Conservation (phyloP, 73 alveolate species). For the Tetrahymena thermophila region DNA sequence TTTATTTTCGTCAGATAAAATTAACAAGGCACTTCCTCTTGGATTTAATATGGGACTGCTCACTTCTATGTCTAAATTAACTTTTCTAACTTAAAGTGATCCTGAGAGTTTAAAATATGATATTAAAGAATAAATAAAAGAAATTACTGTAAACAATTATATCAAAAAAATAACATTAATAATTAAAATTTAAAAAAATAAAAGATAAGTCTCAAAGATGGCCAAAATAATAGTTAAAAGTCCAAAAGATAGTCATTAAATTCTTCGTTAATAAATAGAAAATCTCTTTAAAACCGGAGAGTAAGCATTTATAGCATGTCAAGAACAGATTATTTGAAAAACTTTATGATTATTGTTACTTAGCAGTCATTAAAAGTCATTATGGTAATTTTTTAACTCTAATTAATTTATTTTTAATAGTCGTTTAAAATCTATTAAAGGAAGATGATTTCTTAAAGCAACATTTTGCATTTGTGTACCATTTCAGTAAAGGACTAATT, state of each 20-base stretch:
- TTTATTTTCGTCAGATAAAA: neutral
- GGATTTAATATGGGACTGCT: neutral
- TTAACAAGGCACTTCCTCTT: neutral
- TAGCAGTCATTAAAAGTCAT: neutral
- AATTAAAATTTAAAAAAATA: no score
- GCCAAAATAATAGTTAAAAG: neutral
- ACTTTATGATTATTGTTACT: neutral
- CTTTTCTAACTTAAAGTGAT: neutral
- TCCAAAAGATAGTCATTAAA: neutral
- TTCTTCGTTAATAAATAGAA: neutral
- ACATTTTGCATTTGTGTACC: neutral
- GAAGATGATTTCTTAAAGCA: neutral
- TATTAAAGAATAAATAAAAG: neutral
- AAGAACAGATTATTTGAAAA: neutral
- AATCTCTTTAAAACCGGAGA: neutral
- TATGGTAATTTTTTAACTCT: neutral
- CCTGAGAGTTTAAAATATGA: neutral
- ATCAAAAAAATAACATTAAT: no score
- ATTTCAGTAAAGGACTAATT: neutral
- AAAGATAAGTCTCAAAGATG: neutral
- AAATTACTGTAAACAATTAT: neutral
- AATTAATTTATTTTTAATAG: neutral
- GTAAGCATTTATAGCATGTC: neutral
- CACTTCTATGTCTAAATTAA: neutral
- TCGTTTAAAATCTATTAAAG: neutral